Evolutionary conservation across 2,329 filamentous ascomycete genomes (phyloP).

Genomic region (Botrytis galanthina): DNA sequence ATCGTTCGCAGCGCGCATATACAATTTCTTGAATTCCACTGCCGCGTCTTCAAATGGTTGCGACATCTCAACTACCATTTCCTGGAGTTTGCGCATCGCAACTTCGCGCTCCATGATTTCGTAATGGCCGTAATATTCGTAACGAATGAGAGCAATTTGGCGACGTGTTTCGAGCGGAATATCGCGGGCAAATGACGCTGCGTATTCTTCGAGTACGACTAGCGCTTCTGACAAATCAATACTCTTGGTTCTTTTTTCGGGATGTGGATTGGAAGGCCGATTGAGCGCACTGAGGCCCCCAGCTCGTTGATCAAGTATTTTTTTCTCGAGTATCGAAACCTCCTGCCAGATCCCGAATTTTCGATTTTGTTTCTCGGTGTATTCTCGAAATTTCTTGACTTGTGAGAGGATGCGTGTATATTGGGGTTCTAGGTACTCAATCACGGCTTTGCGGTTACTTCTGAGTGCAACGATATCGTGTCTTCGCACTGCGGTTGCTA

Average conservation of each 20-base stretch:
- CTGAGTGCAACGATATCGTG: neutral
- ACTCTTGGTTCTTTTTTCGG: neutral
- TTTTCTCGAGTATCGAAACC: neutral
- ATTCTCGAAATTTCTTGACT: neutral
- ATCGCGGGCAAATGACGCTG: conserved; percentile 12
- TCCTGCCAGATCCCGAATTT: neutral
- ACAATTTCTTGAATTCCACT: neutral
- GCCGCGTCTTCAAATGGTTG: neutral
- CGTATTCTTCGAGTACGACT: conserved; percentile 8
- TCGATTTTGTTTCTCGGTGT: neutral
- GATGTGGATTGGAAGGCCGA: no score
- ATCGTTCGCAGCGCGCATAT: neutral
- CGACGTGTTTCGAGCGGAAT: neutral
- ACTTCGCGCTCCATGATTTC: neutral
- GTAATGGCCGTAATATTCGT: neutral
- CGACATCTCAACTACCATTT: neutral
- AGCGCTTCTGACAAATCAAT: neutral
- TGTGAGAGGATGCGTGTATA: conserved; percentile 1
- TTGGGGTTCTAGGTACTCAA: conserved; percentile 19
- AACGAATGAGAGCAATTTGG: neutral
- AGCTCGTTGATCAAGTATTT: neutral
- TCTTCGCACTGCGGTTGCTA: neutral
- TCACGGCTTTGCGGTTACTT: neutral
- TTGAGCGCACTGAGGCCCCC: no score
- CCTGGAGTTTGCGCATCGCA: neutral